Evolutionary conservation across 441 rosid genomes (phyloP).

Genomic region (Arabidopsis lyrata): DNA sequence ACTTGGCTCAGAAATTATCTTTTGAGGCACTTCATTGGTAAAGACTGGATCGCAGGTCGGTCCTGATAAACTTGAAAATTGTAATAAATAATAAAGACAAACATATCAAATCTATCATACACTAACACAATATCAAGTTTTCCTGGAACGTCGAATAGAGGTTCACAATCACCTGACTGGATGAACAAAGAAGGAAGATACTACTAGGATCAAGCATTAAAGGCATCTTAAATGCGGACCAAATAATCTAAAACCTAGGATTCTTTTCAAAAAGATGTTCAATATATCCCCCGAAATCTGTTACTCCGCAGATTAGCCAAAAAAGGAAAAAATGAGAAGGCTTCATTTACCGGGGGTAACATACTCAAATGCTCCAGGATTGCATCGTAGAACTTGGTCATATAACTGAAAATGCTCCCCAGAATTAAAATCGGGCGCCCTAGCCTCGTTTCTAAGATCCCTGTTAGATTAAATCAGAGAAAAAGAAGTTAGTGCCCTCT

Average conservation of each 20-base stretch:
- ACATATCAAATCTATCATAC: conserved; percentile 42
- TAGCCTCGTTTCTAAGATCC: conserved; percentile 66
- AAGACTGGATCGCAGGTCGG: conserved; percentile 58
- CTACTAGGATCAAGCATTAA: conserved; percentile 35
- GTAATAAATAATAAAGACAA: conserved; percentile 68
- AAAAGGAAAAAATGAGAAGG: conserved; percentile 44
- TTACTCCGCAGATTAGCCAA: conserved; percentile 8
- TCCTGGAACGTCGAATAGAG: conserved; percentile 5
- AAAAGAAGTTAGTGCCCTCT: neutral
- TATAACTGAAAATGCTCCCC: conserved; percentile 67
- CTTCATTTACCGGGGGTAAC: conserved; percentile 76
- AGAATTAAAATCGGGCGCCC: conserved; percentile 44
- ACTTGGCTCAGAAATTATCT: conserved; percentile 51
- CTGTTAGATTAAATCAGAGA: conserved; percentile 50
- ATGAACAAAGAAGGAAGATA: conserved; percentile 33
- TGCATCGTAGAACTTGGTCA: conserved; percentile 69
- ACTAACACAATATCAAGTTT: conserved; percentile 25
- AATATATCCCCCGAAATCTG: conserved; percentile 16
- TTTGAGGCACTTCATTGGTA: conserved; percentile 54
- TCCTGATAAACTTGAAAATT: conserved; percentile 83
- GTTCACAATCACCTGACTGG: conserved; percentile 27
- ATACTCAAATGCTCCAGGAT: conserved; percentile 90
- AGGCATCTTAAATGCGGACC: conserved; percentile 27
- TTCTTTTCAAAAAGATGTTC: conserved; percentile 8
- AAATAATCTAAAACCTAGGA: conserved; percentile 17